phyloP scores from a whole-genome alignment of 2,329 filamentous ascomycete species.

The Aureobasidium pullulans region DNA sequence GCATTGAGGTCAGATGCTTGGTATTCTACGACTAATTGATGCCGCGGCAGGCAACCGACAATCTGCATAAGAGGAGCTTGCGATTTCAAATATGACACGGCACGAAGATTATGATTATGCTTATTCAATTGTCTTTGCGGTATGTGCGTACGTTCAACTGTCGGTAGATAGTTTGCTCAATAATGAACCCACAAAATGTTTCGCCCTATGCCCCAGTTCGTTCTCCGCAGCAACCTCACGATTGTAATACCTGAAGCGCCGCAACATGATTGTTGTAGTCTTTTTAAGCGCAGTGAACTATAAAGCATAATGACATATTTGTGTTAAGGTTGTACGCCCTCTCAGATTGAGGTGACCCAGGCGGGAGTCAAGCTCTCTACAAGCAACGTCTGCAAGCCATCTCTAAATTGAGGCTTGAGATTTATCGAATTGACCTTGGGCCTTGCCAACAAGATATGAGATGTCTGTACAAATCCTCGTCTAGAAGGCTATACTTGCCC shows the following conservation, averaged over 20 bases:
- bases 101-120: neutral
- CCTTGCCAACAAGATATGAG: neutral
- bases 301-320: neutral
- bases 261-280: too few species aligned
- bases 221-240: neutral
- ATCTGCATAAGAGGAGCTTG: neutral
- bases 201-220: neutral
- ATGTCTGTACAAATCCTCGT: neutral
- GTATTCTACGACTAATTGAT: conserved; percentile 51
- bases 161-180: neutral
- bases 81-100: neutral
- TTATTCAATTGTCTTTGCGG: neutral
- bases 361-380: neutral
- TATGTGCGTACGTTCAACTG: neutral
- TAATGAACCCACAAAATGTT: neutral
- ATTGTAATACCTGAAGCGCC: neutral
- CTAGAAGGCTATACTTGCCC: neutral
- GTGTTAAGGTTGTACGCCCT: neutral
- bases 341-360: neutral
- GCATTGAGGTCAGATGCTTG: conserved; percentile 45
- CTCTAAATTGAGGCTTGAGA: neutral
- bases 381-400: neutral
- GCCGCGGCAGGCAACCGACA: neutral
- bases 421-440: neutral
- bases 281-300: neutral